Conservation (phyloP, 495 filamentous ascomycete genomes). For the Schizothecium vesticola region DNA sequence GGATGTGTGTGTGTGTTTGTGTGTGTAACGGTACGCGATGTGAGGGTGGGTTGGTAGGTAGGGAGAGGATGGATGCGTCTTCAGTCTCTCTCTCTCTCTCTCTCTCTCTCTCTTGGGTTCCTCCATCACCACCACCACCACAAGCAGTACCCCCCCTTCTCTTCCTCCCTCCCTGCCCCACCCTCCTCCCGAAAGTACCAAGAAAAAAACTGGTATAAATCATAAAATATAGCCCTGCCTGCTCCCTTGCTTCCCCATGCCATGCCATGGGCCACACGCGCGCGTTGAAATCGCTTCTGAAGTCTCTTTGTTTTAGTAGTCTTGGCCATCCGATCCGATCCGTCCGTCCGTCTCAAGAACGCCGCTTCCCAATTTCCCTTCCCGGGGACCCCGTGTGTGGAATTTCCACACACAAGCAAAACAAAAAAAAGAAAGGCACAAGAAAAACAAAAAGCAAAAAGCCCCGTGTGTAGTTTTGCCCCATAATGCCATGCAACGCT, state of each 20-base stretch:
- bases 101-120: neutral
- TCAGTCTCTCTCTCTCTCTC: neutral
- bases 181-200: neutral
- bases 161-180: neutral
- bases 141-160: neutral
- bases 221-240: neutral
- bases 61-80: neutral
- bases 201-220: neutral
- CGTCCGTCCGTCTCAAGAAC: neutral
- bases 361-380: neutral
- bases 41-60: neutral
- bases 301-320: constrained; percentile 15
- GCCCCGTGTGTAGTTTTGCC: constrained; percentile 4
- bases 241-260: neutral
- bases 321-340: constrained; percentile 11
- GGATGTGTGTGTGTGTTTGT: neutral
- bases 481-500: constrained; percentile 22
- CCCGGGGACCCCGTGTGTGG: too few species aligned
- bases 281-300: constrained; percentile 15
- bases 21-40: neutral
- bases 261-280: neutral
- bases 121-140: neutral
- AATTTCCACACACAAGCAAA: too few species aligned
- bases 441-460: neutral
- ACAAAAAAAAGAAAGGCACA: neutral